phyloP scores from a whole-genome alignment of 768 basidiomycete species.

The Termitomyces sp. region DNA sequence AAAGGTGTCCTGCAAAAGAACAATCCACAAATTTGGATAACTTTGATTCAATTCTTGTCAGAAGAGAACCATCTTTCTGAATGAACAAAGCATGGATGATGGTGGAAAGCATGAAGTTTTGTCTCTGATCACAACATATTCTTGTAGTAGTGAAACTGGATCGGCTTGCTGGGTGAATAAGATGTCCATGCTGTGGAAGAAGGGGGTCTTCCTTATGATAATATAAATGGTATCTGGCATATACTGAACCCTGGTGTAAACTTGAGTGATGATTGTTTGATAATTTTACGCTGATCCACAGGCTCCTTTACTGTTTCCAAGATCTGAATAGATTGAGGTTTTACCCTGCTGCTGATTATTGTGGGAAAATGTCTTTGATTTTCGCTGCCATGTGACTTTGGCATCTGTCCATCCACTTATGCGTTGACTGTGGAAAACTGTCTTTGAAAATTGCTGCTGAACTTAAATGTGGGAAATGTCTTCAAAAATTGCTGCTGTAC shows the following conservation, averaged over 20 bases:
- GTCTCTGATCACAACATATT: conserved; percentile 14
- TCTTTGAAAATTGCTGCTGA: no score
- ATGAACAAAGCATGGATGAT: not conserved
- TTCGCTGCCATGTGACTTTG: no score
- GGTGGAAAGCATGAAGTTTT: conserved; percentile 3
- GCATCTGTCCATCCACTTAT: no score
- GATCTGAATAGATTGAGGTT: no score
- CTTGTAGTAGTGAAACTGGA: conserved; percentile 12
- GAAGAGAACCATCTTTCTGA: not conserved
- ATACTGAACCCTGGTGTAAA: not conserved
- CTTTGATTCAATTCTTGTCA: not conserved
- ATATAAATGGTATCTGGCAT: not conserved
- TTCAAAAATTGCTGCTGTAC: no score
- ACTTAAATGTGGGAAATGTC: no score
- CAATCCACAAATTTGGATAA: not conserved
- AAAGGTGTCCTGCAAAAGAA: not conserved
- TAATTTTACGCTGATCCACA: not conserved
- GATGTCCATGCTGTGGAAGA: conserved; percentile 19
- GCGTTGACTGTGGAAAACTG: no score
- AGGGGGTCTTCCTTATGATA: conserved; percentile 20
- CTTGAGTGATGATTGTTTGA: not conserved
- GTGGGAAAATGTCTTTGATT: no score
- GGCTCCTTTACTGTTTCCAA: no score
- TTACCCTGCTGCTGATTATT: no score
- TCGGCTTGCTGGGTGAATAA: conserved; percentile 14